Base-by-base conservation (phyloP, 345 rosid species). In the Gossypioides kirkii region DNA sequence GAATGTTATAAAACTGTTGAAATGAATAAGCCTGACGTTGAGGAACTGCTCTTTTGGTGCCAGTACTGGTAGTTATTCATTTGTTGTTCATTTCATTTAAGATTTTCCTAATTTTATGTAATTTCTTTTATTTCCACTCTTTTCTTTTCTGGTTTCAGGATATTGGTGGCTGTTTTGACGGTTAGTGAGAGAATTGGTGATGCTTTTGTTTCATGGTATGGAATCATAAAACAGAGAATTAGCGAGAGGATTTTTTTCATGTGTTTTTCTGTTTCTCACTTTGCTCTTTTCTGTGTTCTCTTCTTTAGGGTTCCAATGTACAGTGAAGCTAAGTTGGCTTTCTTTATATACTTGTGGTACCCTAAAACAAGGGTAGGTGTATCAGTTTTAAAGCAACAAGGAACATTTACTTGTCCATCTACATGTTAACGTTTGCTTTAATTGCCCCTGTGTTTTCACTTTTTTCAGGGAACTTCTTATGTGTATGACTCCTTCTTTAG, bases 41-140 rank as follows among this genome's bases (percentile, higher is more conserved):
- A 81, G 70, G 85, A 89, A 42, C 90, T 90, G 73, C 81, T 85
- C 46, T 89, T 90, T 77, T 89, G 97, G 97, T 91, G 97, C 80
- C 93, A 84, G 10, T 94, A 92, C 77, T 94, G 97, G 97, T 88
- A 84, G n/a, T 23, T 59, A 28, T 67, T 53, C 8, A 23, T 6
- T 50, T 70, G 13, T n/a, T 11, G 11, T 11, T 18, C 41, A 46
- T 43, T 8, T 9, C 61, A 3, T 17, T 36, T 64, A 20, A 22
- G 54, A 12, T 41, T 14, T 2, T 50, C 18, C 11, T 8, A 64
- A 22, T 50, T 22, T 36, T 14, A n/a, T 28, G 11, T 61, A 13
- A 38, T 16, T 2, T 18, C 53, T 22, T 64, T 64, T 12, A 25
- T 53, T 63, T 69, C 32, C 43, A 22, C 50, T 2, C 32, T 45